Percentiles rank a stretch among this genome's conserved stretches.
Conservation (phyloP, 1,284 basidiomycete species). For the Irpex sp. region DNA sequence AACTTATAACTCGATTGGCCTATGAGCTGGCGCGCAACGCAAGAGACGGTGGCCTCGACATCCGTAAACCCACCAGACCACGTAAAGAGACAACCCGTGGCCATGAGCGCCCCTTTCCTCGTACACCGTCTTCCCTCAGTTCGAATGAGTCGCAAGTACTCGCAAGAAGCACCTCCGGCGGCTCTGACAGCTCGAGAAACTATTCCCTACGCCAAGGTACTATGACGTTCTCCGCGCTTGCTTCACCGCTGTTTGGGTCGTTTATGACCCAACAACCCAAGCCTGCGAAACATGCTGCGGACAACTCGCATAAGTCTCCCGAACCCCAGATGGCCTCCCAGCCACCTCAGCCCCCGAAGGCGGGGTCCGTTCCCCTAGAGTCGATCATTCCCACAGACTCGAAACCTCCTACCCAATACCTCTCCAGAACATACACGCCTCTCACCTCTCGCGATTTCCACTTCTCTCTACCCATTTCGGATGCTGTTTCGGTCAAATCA, state of each 20-base stretch:
- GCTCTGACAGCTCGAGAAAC: slow-evolving; percentile 30
- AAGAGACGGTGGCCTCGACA: slow-evolving; percentile 61
- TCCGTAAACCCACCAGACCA: slow-evolving; percentile 37
- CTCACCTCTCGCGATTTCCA: slow-evolving; percentile 67
- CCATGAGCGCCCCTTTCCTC: slow-evolving; percentile 11
- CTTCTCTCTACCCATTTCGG: slow-evolving; percentile 59
- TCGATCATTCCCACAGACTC: slow-evolving; percentile 84
- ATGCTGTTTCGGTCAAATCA: slow-evolving; percentile 52
- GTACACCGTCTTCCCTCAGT: not conserved
- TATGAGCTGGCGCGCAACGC: slow-evolving; percentile 71
- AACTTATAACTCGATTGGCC: slow-evolving; percentile 64
- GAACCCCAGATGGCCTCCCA: not conserved
- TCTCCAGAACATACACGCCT: slow-evolving; percentile 68
- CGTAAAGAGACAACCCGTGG: slow-evolving; percentile 1
- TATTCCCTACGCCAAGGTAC: slow-evolving; percentile 32
- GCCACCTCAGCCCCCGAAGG: slow-evolving; percentile 18
- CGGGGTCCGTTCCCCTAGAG: slow-evolving; percentile 79
- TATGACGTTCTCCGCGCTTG: slow-evolving; percentile 27
- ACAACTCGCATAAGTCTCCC: not conserved
- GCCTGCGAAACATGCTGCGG: not conserved
- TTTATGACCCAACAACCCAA: slow-evolving; percentile 52
- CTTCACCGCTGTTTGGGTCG: slow-evolving; percentile 57
- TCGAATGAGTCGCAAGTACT: not conserved
- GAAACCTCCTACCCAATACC: slow-evolving; percentile 84
- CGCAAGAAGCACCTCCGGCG: not conserved